phyloP scores from a whole-genome alignment of 2,329 filamentous ascomycete species.

The Cladosporium cucumerinum region DNA sequence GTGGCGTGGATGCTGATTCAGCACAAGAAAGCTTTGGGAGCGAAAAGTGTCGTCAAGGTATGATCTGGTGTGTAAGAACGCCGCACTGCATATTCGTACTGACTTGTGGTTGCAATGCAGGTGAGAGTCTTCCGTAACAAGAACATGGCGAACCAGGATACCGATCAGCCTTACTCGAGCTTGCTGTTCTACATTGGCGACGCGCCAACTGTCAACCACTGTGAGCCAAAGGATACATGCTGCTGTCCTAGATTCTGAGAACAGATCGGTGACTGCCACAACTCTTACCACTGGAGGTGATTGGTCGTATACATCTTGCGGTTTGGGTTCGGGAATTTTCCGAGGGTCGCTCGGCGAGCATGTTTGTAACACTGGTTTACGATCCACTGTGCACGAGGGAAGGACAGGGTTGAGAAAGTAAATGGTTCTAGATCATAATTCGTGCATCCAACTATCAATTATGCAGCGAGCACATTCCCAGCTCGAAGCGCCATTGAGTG shows the following conservation, averaged over 20 bases:
- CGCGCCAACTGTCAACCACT: constrained; percentile 5
- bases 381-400: too few relatives aligned
- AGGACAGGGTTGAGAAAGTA: not conserved
- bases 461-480: not conserved
- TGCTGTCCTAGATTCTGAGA: constrained; percentile 8
- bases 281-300: not conserved
- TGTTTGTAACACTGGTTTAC: too few relatives aligned
- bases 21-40: constrained; percentile 9
- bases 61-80: not conserved
- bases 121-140: constrained; percentile 13
- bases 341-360: too few relatives aligned
- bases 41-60: constrained; percentile 7
- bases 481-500: not conserved
- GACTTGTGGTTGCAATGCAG: not conserved
- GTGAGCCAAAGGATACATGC: constrained; percentile 3
- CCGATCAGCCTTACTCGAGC: constrained; percentile 9
- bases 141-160: constrained; percentile 6
- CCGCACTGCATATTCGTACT: not conserved
- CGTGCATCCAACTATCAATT: not conserved
- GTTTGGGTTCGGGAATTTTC: too few relatives aligned
- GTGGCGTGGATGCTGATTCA: constrained; percentile 16
- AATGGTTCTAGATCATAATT: not conserved
- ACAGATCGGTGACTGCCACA: not conserved
- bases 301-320: not conserved
- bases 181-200: constrained; percentile 12